Conservation (phyloP, 306 rosid genomes). For the Argentina anserina region DNA sequence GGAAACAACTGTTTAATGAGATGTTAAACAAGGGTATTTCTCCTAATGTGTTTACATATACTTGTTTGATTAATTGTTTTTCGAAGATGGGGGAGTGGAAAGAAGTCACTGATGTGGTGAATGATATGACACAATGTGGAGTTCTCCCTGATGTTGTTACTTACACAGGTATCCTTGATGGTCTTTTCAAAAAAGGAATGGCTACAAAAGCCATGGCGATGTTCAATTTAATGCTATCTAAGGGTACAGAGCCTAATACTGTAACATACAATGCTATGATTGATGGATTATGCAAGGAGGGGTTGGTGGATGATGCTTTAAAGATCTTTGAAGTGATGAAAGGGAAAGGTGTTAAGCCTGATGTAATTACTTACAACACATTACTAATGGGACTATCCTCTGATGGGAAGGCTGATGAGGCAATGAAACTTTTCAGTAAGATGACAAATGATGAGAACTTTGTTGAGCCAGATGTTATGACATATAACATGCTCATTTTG, state of each 20-base stretch:
- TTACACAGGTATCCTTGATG: conserved; percentile 59
- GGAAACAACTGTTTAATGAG: conserved; percentile 49
- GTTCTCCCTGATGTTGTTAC: conserved; percentile 52
- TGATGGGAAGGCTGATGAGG: conserved; percentile 57
- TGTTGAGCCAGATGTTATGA: conserved; percentile 48
- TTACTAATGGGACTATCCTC: conserved; percentile 57
- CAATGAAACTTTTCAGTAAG: conserved; percentile 46
- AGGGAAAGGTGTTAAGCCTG: conserved; percentile 66
- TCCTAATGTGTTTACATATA: conserved; percentile 67
- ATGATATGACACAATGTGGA: conserved; percentile 51
- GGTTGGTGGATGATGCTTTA: conserved; percentile 49
- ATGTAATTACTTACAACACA: conserved; percentile 60
- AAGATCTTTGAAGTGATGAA: conserved; percentile 51
- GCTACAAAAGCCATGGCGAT: conserved; percentile 42
- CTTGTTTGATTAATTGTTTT: conserved; percentile 51
- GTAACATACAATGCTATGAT: conserved; percentile 63
- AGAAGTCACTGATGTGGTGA: conserved; percentile 53
- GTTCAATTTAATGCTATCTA: conserved; percentile 52
- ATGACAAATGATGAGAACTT: conserved; percentile 40
- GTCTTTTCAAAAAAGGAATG: conserved; percentile 72
- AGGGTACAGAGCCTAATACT: conserved; percentile 59
- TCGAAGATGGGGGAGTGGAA: conserved; percentile 58
- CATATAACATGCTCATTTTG: conserved; percentile 49
- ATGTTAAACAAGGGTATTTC: conserved; percentile 56
- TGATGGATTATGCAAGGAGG: conserved; percentile 74